Conservation (phyloP, 108 stramenopile species). For the Fistulifera pelliculosa region DNA sequence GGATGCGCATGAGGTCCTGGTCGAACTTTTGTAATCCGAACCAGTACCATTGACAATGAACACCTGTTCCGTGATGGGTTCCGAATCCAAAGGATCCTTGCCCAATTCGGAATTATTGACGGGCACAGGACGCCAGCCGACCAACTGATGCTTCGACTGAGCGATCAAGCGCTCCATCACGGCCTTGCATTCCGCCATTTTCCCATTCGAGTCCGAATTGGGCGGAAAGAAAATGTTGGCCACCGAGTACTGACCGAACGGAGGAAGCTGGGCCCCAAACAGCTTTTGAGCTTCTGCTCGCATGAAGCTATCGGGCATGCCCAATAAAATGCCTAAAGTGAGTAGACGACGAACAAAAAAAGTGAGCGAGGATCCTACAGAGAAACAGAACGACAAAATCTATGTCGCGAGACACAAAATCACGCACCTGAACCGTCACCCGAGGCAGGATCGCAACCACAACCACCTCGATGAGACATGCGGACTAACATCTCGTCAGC, state of each 20-base stretch:
- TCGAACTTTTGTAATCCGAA: conserved; percentile 56
- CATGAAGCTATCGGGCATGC: conserved; percentile 95
- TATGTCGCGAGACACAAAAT: neutral
- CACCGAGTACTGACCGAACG: conserved; percentile 82
- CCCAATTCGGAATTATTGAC: conserved; percentile 88
- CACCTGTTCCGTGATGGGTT: conserved; percentile 84
- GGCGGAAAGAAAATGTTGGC: conserved; percentile 93
- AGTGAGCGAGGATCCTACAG: too few relatives aligned
- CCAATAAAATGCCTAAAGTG: conserved; percentile 83
- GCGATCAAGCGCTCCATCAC: conserved; percentile 72
- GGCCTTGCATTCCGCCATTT: conserved; percentile 63
- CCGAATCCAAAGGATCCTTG: conserved; percentile 82
- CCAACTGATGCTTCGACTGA: conserved; percentile 64
- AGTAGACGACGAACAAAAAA: too few relatives aligned
- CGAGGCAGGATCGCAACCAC: conserved; percentile 85
- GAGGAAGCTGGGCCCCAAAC: conserved; percentile 74
- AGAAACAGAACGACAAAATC: too few relatives aligned
- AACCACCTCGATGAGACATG: conserved; percentile 95
- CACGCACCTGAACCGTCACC: conserved; percentile 88
- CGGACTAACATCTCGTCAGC: conserved; percentile 97
- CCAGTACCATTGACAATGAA: conserved; percentile 43
- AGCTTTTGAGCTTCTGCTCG: conserved; percentile 70
- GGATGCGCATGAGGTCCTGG: conserved; percentile 81
- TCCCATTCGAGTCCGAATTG: conserved; percentile 53
- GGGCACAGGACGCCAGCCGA: conserved; percentile 86